These are phyloP conservation scores for Trypanosoma brucei DNA, from an alignment of 208 protist genomes.

Conservation along the genomic window DNA sequence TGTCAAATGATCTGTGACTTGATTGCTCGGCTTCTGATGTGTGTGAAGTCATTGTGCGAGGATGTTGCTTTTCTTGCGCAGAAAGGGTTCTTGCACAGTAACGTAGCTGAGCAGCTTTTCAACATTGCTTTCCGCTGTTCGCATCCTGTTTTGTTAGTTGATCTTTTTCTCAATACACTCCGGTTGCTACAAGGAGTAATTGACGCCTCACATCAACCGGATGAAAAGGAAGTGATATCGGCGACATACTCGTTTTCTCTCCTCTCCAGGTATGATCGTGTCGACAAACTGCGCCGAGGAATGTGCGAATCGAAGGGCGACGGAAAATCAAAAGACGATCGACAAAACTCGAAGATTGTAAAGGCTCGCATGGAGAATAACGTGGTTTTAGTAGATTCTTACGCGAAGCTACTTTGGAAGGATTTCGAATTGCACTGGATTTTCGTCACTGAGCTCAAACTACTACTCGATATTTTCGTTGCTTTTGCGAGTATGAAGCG, in stretches of 20 bases:
- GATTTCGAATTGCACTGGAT: constrained; percentile 90
- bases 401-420: constrained; percentile 81
- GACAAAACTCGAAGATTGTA: constrained; percentile 9
- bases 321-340: constrained; percentile 11
- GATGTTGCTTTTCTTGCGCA: constrained; percentile 84
- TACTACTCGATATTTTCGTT: constrained; percentile 87
- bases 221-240: constrained; percentile 48
- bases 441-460: constrained; percentile 82
- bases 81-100: constrained; percentile 87
- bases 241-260: constrained; percentile 83
- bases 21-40: constrained; percentile 70
- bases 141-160: constrained; percentile 78
- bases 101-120: constrained; percentile 77
- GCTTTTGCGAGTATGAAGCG: constrained; percentile 48
- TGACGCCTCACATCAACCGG: constrained; percentile 49
- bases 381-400: constrained; percentile 71
- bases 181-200: constrained; percentile 80
- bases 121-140: constrained; percentile 65
- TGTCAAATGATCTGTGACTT: constrained; percentile 90
- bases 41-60: constrained; percentile 83
- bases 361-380: constrained; percentile 33
- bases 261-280: constrained; percentile 79
- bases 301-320: constrained; percentile 16
- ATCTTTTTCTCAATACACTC: constrained; percentile 85
- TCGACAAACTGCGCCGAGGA: constrained; percentile 79